Evolutionary conservation across 352 stramenopile species (phyloP).

Genomic region (Phytophthora tentaculata): DNA sequence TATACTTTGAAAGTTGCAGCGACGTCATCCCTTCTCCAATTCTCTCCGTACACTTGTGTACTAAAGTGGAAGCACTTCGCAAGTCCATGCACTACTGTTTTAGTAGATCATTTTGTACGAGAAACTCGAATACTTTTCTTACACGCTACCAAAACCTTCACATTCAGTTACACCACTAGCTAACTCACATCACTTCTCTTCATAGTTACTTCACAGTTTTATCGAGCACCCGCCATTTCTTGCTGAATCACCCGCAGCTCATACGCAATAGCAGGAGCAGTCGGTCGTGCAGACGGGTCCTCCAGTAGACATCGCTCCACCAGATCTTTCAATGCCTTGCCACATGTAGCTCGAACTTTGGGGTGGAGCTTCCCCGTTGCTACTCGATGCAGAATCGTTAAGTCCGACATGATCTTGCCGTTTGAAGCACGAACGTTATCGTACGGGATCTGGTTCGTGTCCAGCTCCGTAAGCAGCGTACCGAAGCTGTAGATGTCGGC

Average conservation of each 20-base stretch:
- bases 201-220: background rate
- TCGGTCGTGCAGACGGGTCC: conserved; percentile 10
- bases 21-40: too few species aligned
- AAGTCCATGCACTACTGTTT: too few species aligned
- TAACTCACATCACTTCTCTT: background rate
- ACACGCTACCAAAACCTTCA: background rate
- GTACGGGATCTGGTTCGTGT: conserved; percentile 49
- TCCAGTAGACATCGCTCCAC: conserved; percentile 13
- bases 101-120: too few species aligned
- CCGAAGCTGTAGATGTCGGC: conserved; percentile 68
- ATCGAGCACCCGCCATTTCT: conserved; percentile 5
- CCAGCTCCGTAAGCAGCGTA: conserved; percentile 45
- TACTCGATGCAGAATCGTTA: conserved; percentile 54
- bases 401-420: conserved; percentile 50
- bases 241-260: conserved; percentile 24
- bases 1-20: too few species aligned
- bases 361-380: conserved; percentile 36
- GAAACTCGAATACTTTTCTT: too few species aligned
- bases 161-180: background rate
- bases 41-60: too few species aligned
- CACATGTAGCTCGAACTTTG: conserved; percentile 9
- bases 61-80: too few species aligned
- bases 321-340: conserved; percentile 8
- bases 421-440: conserved; percentile 32
- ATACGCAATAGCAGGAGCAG: conserved; percentile 10